phyloP scores from a whole-genome alignment of 306 rosid genomes.

The Quercus glauca region DNA sequence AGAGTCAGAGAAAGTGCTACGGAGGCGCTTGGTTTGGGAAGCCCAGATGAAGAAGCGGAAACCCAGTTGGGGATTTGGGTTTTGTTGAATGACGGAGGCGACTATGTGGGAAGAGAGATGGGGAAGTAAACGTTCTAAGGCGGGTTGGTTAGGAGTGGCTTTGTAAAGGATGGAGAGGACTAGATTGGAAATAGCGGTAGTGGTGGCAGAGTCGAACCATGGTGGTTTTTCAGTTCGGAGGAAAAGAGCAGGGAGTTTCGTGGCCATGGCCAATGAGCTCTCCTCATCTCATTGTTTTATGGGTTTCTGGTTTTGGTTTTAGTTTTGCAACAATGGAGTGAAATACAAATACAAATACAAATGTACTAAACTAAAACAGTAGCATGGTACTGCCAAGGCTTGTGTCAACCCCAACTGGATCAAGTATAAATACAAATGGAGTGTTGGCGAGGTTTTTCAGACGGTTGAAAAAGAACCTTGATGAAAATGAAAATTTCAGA shows the following conservation, averaged over 20 bases:
- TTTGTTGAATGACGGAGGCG: constrained; percentile 23
- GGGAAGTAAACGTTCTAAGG: constrained; percentile 10
- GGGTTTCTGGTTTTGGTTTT: background rate
- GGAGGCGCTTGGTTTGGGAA: constrained; percentile 24
- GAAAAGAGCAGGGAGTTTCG: constrained; percentile 4
- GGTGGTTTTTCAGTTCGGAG: constrained; percentile 18
- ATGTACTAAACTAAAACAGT: too few species aligned
- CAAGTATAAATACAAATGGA: too few species aligned
- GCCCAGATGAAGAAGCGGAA: constrained; percentile 76
- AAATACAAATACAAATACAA: too few species aligned
- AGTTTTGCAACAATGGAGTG: background rate
- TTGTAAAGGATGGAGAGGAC: constrained; percentile 28
- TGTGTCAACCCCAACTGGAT: too few species aligned
- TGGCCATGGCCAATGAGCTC: background rate
- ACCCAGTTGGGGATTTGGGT: constrained; percentile 11
- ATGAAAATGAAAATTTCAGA: too few species aligned
- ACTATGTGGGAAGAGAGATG: constrained; percentile 5
- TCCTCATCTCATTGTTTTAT: background rate
- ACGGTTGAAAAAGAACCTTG: too few species aligned
- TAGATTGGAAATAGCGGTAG: constrained; percentile 15
- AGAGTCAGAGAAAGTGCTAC: constrained; percentile 1
- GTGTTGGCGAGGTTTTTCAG: too few species aligned
- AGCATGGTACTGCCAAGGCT: too few species aligned
- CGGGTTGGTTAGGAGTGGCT: constrained; percentile 9
- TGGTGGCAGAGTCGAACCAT: constrained; percentile 1